These are phyloP conservation scores for Eutrema salsugineum DNA, from an alignment of 441 rosid species.

Conservation along the genomic window DNA sequence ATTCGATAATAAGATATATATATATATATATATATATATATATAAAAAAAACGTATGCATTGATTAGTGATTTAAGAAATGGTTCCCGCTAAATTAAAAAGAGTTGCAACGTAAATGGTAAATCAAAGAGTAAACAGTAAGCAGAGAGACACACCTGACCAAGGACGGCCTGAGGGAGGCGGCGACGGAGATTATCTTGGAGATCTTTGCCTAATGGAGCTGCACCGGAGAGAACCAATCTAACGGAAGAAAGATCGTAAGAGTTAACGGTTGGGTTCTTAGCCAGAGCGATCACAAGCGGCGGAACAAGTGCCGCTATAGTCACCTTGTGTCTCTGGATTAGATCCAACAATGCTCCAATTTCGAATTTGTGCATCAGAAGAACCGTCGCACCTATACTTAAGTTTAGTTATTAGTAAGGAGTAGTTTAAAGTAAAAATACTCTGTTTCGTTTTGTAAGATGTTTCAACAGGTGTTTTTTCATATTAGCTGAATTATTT, in stretches of 20 bases:
- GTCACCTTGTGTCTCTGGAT: conserved; percentile 68
- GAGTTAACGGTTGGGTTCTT: conserved; percentile 65
- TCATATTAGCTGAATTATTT: too few relatives aligned
- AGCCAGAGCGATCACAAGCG: conserved; percentile 74
- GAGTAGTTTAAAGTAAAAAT: not conserved
- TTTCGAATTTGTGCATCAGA: conserved; percentile 87
- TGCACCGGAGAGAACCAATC: conserved; percentile 86
- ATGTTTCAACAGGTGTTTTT: not conserved
- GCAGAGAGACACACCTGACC: conserved; percentile 63
- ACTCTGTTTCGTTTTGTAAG: not conserved
- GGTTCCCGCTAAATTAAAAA: too few relatives aligned
- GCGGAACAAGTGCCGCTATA: conserved; percentile 86
- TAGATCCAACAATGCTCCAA: conserved; percentile 59
- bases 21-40: too few relatives aligned
- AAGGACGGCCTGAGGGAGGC: conserved; percentile 71
- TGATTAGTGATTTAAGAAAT: too few relatives aligned
- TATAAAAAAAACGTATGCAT: too few relatives aligned
- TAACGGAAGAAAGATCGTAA: conserved; percentile 63
- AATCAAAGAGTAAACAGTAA: not conserved
- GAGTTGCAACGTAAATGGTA: not conserved
- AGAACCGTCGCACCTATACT: conserved; percentile 56
- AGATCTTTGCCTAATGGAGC: conserved; percentile 96
- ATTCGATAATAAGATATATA: too few relatives aligned
- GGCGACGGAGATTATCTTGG: conserved; percentile 55
- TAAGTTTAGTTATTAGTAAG: not conserved